A percentile compares a stretch with the other conserved stretches of the same genome.
Evolutionary conservation across 139 green algal species (phyloP).

Genomic region (Nannochloris sp.): DNA sequence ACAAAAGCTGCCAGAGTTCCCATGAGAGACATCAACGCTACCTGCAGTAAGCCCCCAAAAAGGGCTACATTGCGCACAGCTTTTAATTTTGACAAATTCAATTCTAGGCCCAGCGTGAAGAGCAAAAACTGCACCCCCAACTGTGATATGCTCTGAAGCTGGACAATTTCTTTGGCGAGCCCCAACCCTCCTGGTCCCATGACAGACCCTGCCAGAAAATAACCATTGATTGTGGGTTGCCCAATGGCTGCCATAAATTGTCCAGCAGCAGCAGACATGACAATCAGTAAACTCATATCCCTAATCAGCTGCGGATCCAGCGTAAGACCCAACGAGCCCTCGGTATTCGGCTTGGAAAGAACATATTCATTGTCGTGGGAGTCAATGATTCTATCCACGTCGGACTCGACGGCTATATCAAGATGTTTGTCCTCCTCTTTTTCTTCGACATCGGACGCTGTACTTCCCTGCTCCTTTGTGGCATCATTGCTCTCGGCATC

Average conservation of each 20-base stretch:
- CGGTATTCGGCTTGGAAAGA: constrained; percentile 81
- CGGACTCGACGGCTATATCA: constrained; percentile 28
- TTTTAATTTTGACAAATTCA: constrained; percentile 70
- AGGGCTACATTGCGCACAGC: constrained; percentile 75
- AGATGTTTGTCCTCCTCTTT: constrained; percentile 1
- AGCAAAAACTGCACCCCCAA: constrained; percentile 92
- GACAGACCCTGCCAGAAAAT: constrained; percentile 84
- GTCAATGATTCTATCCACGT: constrained; percentile 92
- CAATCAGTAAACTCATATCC: constrained; percentile 72
- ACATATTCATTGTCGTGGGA: constrained; percentile 95
- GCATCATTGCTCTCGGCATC: neutral
- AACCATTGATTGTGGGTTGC: constrained; percentile 92
- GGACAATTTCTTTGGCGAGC: constrained; percentile 53
- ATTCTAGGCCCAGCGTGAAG: constrained; percentile 90
- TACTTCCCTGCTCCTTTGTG: neutral
- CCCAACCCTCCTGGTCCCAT: constrained; percentile 83
- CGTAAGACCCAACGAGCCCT: constrained; percentile 68
- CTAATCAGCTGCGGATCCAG: constrained; percentile 79
- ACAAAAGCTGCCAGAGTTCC: constrained; percentile 21
- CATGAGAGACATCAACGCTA: constrained; percentile 44
- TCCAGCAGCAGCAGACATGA: constrained; percentile 56
- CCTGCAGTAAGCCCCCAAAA: constrained; percentile 38
- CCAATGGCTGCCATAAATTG: constrained; percentile 59
- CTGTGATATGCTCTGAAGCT: constrained; percentile 87
- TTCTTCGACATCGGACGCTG: neutral